Evolutionary conservation across 2,329 filamentous ascomycete species (phyloP).

Genomic region (Taxawa tesnikishii): DNA sequence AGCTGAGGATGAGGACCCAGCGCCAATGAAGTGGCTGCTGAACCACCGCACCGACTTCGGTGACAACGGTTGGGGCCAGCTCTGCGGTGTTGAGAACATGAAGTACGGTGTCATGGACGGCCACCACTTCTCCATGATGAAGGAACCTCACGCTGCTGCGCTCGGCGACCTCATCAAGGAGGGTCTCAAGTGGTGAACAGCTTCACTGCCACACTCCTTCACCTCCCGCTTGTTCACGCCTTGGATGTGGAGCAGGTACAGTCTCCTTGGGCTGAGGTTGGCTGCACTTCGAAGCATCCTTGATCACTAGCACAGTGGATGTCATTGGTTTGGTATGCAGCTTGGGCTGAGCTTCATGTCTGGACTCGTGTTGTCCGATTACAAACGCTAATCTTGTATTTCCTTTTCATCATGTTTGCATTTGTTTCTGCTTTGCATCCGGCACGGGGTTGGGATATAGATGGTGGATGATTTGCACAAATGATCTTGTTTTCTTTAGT

Average conservation of each 20-base stretch:
- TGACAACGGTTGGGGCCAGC: constrained; percentile 57
- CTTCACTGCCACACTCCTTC: constrained; percentile 2
- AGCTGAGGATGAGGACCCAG: constrained; percentile 42
- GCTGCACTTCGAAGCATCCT: constrained; percentile 3
- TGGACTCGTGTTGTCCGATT: no score
- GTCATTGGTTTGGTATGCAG: constrained; percentile 1
- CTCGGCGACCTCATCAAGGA: constrained; percentile 31
- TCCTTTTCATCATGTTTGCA: constrained; percentile 1
- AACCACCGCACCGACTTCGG: constrained; percentile 63
- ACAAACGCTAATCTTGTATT: not conserved
- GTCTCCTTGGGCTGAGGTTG: constrained; percentile 17
- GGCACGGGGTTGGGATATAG: no score
- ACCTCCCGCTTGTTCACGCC: constrained; percentile 2
- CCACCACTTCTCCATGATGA: constrained; percentile 70
- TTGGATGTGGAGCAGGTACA: constrained; percentile 9
- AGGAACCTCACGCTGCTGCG: constrained; percentile 33
- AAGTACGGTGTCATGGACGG: constrained; percentile 55
- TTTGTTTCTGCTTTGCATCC: constrained; percentile 2
- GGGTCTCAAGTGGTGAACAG: constrained; percentile 17
- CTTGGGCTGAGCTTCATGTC: constrained; percentile 7
- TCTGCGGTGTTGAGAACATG: constrained; percentile 49
- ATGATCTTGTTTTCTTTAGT: no score
- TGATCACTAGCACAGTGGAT: not conserved
- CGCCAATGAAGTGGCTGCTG: constrained; percentile 52
- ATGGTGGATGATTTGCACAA: no score